Base-by-base conservation (phyloP, 305 asterid species). In the Galium porrigens region DNA sequence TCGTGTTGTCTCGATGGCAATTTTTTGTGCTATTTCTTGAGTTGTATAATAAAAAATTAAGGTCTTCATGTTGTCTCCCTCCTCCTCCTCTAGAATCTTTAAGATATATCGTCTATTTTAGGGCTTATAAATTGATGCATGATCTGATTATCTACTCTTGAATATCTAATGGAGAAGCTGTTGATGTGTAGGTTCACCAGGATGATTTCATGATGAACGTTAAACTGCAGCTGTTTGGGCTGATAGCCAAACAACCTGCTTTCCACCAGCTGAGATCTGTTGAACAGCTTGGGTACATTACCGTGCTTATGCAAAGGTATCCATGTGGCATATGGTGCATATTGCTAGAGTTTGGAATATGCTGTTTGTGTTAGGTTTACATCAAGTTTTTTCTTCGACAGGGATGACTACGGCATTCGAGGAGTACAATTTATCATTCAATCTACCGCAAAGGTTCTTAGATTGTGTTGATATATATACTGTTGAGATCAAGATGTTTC, bases 231-330 rank as follows among this genome's bases (percentile, higher is more conserved):
- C 95, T 92, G 68, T 89, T 89, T 74, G 94, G 86, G 66, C 66
- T 84, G 78, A 74, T 84, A 49, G 98, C 98, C 3, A 89, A 92
- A 83, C 98, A 92, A 67, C 91, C 95, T 51, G 91, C 94, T 70
- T 92, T 92, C 74, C 95, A 86, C 77, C 98, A 92, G 85, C 98
- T 92, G 76, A 85, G 98, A 89, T 85, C 96, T 67, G 91, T 92
- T 55, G 99, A 92, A 79, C 99, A 92, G 81, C 99, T 92, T 75
- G 99, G 99, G 71, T 92, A 92, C 77, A 79, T 92, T 58, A 85
- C 96, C 52, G 88, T 78, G 41, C 96, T 92, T 59, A 76, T 78
- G 94, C 87, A 82, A 80, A 84, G 96, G 99, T 51, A 51, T 44
- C 51, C 18, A 12, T 17, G 56, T 51, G 56, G 27, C 56, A 51